Conservation (phyloP, 2,329 filamentous ascomycete species). For the Mycosphaerella sp. region DNA sequence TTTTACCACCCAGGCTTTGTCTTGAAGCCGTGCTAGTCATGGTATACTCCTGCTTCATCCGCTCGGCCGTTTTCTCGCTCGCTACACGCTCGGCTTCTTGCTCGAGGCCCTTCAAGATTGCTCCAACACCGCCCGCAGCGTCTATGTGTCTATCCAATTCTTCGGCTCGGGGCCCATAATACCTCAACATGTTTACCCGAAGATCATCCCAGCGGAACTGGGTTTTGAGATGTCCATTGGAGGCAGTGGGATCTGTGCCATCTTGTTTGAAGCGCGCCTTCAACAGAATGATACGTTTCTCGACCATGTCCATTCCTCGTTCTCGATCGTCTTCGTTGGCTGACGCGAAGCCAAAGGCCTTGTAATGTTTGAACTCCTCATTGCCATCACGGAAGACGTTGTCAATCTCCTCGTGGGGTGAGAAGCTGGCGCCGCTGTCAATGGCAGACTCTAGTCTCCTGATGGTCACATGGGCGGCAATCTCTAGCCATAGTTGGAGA, state of each 20-base stretch:
- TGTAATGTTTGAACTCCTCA: constrained; percentile 15
- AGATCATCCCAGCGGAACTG: constrained; percentile 49
- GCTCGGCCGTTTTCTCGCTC: constrained; percentile 16
- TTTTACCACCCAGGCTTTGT: constrained; percentile 18
- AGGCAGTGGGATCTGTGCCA: constrained; percentile 30
- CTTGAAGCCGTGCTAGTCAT: constrained; percentile 22
- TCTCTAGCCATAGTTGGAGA: constrained; percentile 21
- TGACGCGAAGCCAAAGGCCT: constrained; percentile 12
- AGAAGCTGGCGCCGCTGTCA: constrained; percentile 17
- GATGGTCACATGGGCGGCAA: constrained; percentile 29
- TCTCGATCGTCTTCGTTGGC: constrained; percentile 10
- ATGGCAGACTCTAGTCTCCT: constrained; percentile 20
- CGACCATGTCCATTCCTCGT: constrained; percentile 18
- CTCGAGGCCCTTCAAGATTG: constrained; percentile 34
- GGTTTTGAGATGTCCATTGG: constrained; percentile 41
- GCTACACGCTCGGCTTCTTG: constrained; percentile 25
- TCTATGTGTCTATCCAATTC: constrained; percentile 44
- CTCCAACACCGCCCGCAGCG: constrained; percentile 40
- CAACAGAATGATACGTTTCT: constrained; percentile 14
- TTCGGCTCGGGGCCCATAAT: constrained; percentile 21
- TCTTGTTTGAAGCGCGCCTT: constrained; percentile 13
- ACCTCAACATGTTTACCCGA: constrained; percentile 33
- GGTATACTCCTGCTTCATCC: constrained; percentile 15
- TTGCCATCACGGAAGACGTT: constrained; percentile 27
- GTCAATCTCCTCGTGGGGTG: constrained; percentile 18